These are phyloP conservation scores for Naganishia liquefaciens DNA, from an alignment of 1,284 basidiomycete genomes.

Conservation along the genomic window DNA sequence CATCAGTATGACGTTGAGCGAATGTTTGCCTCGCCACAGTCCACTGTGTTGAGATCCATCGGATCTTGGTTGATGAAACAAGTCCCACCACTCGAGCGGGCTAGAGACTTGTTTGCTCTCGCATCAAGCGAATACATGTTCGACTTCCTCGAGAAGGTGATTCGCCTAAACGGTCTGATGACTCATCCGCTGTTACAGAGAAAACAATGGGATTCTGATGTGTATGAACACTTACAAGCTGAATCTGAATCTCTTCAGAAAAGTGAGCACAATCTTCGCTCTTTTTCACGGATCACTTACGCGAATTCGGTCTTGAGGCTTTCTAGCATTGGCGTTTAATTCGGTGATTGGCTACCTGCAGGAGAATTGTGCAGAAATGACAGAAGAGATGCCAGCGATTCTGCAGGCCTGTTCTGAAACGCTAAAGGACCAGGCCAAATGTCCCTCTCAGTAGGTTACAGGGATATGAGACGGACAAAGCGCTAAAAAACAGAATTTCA, in stretches of 20 bases:
- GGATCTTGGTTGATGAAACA: slow-evolving; percentile 28
- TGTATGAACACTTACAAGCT: slow-evolving; percentile 9
- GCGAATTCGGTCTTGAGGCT: neutral
- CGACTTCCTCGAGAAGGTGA: slow-evolving; percentile 12
- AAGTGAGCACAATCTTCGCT: neutral
- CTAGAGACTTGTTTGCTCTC: slow-evolving; percentile 4
- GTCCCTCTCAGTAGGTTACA: slow-evolving; percentile 13
- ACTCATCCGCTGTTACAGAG: slow-evolving; percentile 3
- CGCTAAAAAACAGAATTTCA: neutral
- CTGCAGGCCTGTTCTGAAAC: slow-evolving; percentile 5
- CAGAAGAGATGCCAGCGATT: slow-evolving; percentile 4
- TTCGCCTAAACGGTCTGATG: slow-evolving; percentile 5
- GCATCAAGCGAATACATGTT: slow-evolving; percentile 8
- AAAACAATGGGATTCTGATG: slow-evolving; percentile 11
- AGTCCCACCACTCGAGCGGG: slow-evolving; percentile 12
- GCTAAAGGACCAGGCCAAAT: slow-evolving; percentile 2
- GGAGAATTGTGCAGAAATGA: slow-evolving; percentile 1
- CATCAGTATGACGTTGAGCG: slow-evolving; percentile 7
- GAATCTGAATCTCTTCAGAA: slow-evolving; percentile 11
- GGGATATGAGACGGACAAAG: neutral
- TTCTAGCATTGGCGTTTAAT: neutral
- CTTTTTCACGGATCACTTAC: neutral
- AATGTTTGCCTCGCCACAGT: neutral
- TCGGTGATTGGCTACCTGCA: slow-evolving; percentile 10
- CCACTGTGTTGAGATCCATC: slow-evolving; percentile 1